Conservation (phyloP, 768 basidiomycete species). For the Kwoniella europaea region DNA sequence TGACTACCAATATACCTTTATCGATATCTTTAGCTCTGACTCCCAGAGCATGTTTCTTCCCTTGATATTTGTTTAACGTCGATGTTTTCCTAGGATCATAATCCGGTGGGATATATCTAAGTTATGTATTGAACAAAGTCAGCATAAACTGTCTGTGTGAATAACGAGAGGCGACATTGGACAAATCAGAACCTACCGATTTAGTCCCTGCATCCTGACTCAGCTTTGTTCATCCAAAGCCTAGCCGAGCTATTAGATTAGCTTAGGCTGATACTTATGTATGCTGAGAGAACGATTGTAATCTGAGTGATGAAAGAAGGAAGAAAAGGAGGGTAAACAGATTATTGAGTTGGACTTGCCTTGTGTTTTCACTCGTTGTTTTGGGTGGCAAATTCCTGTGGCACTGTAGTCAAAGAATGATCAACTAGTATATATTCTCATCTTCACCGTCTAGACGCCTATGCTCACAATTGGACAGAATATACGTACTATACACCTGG, state of each 20-base stretch:
- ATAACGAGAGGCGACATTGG: background rate
- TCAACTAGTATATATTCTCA: no score
- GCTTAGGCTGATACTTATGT: background rate
- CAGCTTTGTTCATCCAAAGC: background rate
- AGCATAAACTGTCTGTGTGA: background rate
- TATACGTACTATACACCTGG: no score
- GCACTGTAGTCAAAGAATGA: no score
- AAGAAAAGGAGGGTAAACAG: background rate
- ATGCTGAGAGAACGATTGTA: background rate
- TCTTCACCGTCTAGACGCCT: no score
- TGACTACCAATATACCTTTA: conserved; percentile 91
- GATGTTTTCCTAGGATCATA: conserved; percentile 67
- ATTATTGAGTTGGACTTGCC: no score
- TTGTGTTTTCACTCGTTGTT: no score
- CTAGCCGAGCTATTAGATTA: background rate
- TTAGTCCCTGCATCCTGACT: conserved; percentile 44
- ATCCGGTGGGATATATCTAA: conserved; percentile 75
- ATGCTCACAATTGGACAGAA: no score
- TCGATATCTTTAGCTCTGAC: conserved; percentile 93
- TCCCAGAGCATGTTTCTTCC: conserved; percentile 86
- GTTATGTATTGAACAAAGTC: background rate
- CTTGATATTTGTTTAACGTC: conserved; percentile 59
- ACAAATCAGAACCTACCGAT: conserved; percentile 28
- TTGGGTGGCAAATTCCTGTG: no score
- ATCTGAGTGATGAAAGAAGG: background rate